Evolutionary conservation across 2,329 filamentous ascomycete species (phyloP).

Genomic region (Berkeleyomyces basicola): DNA sequence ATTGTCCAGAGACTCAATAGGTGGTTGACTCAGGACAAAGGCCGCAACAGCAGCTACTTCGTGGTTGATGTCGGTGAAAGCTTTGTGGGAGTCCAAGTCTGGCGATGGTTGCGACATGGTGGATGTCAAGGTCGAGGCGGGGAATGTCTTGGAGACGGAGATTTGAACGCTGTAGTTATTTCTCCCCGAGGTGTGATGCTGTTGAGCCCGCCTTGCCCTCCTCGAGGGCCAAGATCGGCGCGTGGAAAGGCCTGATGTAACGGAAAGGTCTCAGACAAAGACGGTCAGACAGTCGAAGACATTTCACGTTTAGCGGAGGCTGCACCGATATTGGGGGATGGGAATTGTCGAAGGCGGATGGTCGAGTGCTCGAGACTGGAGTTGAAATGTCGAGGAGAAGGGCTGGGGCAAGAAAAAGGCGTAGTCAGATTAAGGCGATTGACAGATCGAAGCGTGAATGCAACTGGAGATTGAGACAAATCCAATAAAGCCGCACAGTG

Average conservation of each 20-base stretch:
- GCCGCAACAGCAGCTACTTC: conserved; percentile 15
- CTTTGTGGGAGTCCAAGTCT: conserved; percentile 5
- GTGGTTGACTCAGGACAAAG: background rate
- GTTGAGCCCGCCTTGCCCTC: background rate
- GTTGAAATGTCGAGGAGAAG: too few relatives aligned
- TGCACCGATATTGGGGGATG: background rate
- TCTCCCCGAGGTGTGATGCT: background rate
- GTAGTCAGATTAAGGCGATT: too few relatives aligned
- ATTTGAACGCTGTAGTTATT: background rate
- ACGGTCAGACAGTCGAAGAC: background rate
- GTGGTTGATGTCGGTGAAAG: conserved; percentile 10
- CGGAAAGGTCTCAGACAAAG: background rate
- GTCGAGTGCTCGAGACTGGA: too few relatives aligned
- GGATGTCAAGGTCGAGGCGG: background rate
- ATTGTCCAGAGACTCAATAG: background rate
- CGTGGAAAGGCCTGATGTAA: background rate
- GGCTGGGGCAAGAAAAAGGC: too few relatives aligned
- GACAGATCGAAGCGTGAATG: too few relatives aligned
- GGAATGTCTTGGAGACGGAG: background rate
- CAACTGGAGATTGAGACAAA: too few relatives aligned
- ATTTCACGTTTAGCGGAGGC: background rate
- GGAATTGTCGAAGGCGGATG: background rate
- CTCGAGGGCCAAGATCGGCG: background rate
- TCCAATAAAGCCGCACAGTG: too few relatives aligned
- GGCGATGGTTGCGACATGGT: background rate